Evolutionary conservation across 75 land plant genomes (phyloP).

Genomic region (Selaginella moellendorffii): DNA sequence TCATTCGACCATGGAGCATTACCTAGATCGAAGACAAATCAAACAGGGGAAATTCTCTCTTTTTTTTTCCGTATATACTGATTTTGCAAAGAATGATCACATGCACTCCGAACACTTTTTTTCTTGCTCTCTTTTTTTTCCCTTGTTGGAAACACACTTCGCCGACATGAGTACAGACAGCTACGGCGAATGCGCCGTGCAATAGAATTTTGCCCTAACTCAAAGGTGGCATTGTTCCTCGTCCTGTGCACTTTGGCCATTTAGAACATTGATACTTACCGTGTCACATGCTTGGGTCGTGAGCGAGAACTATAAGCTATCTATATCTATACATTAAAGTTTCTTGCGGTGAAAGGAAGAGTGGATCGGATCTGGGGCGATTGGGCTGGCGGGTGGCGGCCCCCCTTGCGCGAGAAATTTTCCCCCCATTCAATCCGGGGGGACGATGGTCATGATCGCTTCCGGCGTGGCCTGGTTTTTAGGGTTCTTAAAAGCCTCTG

Average conservation of each 20-base stretch:
- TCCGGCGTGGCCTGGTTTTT: too few species aligned
- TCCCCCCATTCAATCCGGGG: too few species aligned
- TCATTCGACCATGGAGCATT: not conserved
- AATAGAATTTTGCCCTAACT: not conserved
- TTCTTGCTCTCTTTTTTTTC: not conserved
- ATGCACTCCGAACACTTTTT: not conserved
- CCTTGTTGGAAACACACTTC: not conserved
- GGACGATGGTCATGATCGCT: too few species aligned
- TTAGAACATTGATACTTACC: not conserved
- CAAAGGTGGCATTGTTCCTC: not conserved
- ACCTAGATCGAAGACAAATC: too few species aligned
- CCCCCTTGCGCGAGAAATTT: not conserved
- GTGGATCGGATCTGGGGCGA: not conserved
- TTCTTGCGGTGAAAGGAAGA: not conserved
- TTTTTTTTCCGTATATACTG: too few species aligned
- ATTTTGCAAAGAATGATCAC: not conserved
- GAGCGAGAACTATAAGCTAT: not conserved
- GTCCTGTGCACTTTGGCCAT: not conserved
- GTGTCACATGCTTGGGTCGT: not conserved
- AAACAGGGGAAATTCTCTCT: too few species aligned
- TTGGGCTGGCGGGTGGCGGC: not conserved
- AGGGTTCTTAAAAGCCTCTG: too few species aligned
- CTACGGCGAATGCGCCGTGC: too few species aligned
- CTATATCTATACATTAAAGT: not conserved
- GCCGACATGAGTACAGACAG: too few species aligned